phyloP scores from a whole-genome alignment of 768 basidiomycete genomes.

The Trichaptum fuscoviolaceum region DNA sequence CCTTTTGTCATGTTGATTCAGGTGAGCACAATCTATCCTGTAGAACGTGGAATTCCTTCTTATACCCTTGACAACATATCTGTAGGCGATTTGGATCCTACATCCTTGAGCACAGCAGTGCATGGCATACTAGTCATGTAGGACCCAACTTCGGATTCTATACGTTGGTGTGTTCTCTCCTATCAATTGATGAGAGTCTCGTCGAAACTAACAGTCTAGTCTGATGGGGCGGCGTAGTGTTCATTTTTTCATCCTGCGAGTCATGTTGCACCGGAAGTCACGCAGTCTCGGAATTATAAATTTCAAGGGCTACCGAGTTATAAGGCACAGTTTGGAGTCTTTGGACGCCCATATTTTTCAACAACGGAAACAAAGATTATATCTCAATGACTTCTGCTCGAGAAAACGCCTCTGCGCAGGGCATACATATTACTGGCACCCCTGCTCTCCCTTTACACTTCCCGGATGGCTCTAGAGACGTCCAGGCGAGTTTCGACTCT shows the following conservation, averaged over 20 bases:
- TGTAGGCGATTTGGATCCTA: not conserved
- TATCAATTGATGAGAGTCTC: not conserved
- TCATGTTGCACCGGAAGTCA: not conserved
- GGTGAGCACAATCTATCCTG: too few species aligned
- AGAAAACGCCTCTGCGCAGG: not conserved
- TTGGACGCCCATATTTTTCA: not conserved
- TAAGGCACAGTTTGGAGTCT: not conserved
- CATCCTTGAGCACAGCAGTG: not conserved
- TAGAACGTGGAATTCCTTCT: not conserved
- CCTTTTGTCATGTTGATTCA: too few species aligned
- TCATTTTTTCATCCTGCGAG: not conserved
- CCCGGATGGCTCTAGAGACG: too few species aligned
- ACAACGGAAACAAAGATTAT: not conserved
- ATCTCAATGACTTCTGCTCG: not conserved
- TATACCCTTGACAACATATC: not conserved
- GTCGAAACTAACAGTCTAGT: not conserved
- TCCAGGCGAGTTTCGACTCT: too few species aligned
- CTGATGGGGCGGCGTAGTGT: not conserved
- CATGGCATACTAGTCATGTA: not conserved
- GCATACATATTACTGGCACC: too few species aligned
- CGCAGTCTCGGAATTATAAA: not conserved
- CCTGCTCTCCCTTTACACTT: too few species aligned
- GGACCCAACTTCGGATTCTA: too few species aligned
- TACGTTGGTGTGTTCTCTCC: not conserved
- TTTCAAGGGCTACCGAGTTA: not conserved